A percentile compares a stretch with the other conserved stretches of the same genome.
Conservation (phyloP, 2,329 filamentous ascomycete species). For the Talaromyces sp. region DNA sequence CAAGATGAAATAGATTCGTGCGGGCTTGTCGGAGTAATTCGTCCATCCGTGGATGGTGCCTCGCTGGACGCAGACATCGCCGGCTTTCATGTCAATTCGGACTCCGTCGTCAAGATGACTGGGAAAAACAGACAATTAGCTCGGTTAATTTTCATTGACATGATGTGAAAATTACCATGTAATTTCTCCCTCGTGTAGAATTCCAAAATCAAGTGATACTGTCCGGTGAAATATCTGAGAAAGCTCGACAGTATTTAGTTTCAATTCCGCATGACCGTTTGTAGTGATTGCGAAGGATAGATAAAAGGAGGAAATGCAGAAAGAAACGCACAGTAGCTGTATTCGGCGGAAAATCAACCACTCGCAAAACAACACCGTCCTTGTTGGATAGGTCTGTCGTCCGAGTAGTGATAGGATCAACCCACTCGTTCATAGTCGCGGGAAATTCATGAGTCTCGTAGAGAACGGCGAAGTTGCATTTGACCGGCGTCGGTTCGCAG, state of each 20-base stretch:
- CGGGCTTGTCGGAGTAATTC: constrained; percentile 1
- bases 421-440: constrained; percentile 6
- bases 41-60: constrained; percentile 9
- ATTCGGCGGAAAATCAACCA: constrained; percentile 13
- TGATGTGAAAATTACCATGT: not conserved
- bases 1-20: constrained; percentile 9
- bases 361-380: constrained; percentile 8
- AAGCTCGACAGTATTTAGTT: not conserved
- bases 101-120: constrained; percentile 10
- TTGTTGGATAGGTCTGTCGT: constrained; percentile 7
- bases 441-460: constrained; percentile 13
- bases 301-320: not conserved
- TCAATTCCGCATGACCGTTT: not conserved
- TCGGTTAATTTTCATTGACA: no score
- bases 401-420: not conserved
- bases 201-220: constrained; percentile 9
- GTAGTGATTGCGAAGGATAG: not conserved
- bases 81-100: constrained; percentile 9
- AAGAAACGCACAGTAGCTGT: constrained; percentile 4
- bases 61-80: constrained; percentile 7
- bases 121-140: not conserved
- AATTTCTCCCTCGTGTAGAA: constrained; percentile 7
- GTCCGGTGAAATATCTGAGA: constrained; percentile 5
- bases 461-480: constrained; percentile 12
- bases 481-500: not conserved